These are phyloP conservation scores for Wickerhamomyces sp. DNA, from an alignment of 1,139 yeast species.

Conservation along the genomic window DNA sequence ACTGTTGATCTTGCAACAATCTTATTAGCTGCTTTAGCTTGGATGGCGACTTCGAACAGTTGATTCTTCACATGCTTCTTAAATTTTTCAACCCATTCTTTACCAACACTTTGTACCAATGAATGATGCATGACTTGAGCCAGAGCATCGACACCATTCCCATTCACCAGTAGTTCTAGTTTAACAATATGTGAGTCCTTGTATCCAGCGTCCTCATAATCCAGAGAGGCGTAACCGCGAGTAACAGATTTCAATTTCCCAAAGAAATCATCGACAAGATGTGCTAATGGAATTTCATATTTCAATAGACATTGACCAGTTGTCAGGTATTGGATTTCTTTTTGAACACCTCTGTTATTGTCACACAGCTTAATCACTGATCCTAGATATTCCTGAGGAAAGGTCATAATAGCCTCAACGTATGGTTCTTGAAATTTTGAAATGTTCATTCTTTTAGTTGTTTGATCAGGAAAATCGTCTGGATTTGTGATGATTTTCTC, in stretches of 20 bases:
- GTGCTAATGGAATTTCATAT: slow-evolving; percentile 81
- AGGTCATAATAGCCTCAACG: slow-evolving; percentile 86
- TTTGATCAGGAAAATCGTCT: slow-evolving; percentile 78
- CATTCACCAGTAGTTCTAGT: slow-evolving; percentile 84
- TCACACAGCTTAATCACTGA: slow-evolving; percentile 83
- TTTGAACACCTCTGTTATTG: slow-evolving; percentile 75
- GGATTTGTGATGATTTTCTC: slow-evolving; percentile 78
- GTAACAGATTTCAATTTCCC: slow-evolving; percentile 89
- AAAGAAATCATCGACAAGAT: slow-evolving; percentile 89
- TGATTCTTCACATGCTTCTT: slow-evolving; percentile 76
- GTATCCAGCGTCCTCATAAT: slow-evolving; percentile 93
- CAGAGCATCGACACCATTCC: slow-evolving; percentile 85
- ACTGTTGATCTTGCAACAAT: slow-evolving; percentile 90
- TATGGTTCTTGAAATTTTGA: slow-evolving; percentile 74
- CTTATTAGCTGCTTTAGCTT: slow-evolving; percentile 80
- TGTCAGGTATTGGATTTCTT: slow-evolving; percentile 69
- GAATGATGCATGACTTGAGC: slow-evolving; percentile 85
- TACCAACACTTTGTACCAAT: slow-evolving; percentile 67
- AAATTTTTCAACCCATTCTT: slow-evolving; percentile 77
- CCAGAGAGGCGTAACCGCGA: slow-evolving; percentile 89
- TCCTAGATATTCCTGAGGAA: slow-evolving; percentile 88
- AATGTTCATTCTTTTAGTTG: slow-evolving; percentile 39
- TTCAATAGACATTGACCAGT: slow-evolving; percentile 80
- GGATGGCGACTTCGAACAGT: slow-evolving; percentile 88
- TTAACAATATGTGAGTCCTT: slow-evolving; percentile 75